These are phyloP conservation scores for Miscanthus sacchariflorus DNA, from an alignment of 202 grass and related monocot species.

Conservation along the genomic window DNA sequence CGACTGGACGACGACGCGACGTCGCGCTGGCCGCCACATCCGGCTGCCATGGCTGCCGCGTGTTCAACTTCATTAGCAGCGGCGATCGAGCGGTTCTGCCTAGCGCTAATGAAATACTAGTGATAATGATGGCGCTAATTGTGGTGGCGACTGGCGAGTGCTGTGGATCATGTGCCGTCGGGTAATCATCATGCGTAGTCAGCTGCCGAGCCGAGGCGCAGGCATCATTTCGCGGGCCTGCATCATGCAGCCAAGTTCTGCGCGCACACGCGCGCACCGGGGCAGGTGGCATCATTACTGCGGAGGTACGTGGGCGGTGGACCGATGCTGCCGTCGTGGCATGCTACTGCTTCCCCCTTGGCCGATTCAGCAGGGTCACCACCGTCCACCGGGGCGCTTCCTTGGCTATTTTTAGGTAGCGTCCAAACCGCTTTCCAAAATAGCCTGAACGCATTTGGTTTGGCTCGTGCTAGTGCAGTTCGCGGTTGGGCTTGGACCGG, in stretches of 20 bases:
- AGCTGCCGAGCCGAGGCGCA: not conserved
- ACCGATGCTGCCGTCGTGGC: too few relatives aligned
- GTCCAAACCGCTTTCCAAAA: slow-evolving; percentile 11
- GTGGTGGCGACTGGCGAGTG: not conserved
- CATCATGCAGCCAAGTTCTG: slow-evolving; percentile 54
- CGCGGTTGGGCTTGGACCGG: not conserved
- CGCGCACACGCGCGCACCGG: slow-evolving; percentile 14
- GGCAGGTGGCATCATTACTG: slow-evolving; percentile 23
- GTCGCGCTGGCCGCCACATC: not conserved
- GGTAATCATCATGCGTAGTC: not conserved
- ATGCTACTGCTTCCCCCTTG: too few relatives aligned
- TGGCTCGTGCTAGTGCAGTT: not conserved
- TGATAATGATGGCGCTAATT: slow-evolving; percentile 25
- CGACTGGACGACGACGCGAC: not conserved
- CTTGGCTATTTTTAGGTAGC: not conserved
- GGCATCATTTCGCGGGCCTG: slow-evolving; percentile 1
- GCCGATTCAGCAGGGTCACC: too few relatives aligned
- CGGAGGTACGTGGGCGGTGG: not conserved
- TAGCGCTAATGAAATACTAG: not conserved
- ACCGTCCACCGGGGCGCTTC: not conserved
- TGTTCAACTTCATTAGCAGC: too few relatives aligned
- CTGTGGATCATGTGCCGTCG: slow-evolving; percentile 33
- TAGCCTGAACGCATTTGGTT: slow-evolving; percentile 5
- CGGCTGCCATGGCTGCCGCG: too few relatives aligned
- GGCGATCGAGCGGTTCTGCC: too few relatives aligned